Evolutionary conservation across 2,329 filamentous ascomycete genomes (phyloP).

Genomic region (Alternaria solani): DNA sequence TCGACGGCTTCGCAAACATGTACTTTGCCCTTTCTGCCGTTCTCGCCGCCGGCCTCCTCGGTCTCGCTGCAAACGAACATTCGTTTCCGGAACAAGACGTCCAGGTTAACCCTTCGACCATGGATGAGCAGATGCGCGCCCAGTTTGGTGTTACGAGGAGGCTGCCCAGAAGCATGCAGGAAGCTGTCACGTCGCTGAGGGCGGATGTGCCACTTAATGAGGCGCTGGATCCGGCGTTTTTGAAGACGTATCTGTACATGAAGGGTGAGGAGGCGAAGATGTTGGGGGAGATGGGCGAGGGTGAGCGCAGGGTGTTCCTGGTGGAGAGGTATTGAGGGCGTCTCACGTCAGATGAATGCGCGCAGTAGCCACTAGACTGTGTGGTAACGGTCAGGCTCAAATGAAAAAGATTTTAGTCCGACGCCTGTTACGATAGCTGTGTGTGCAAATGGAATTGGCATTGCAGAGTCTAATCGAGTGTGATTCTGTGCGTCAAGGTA

Average conservation of each 20-base stretch:
- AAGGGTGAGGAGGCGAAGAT: constrained; percentile 67
- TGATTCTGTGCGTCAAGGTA: not conserved
- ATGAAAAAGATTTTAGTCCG: not conserved
- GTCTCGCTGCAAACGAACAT: constrained; percentile 55
- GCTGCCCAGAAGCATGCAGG: constrained; percentile 63
- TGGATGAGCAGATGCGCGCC: constrained; percentile 53
- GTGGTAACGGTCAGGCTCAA: not conserved
- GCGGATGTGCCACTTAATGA: constrained; percentile 58
- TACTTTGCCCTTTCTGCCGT: constrained; percentile 74
- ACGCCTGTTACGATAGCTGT: not conserved
- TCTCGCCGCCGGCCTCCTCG: constrained; percentile 66
- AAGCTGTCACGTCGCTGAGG: constrained; percentile 63
- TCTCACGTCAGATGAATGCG: not conserved
- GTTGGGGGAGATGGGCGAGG: constrained; percentile 58
- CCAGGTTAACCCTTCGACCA: constrained; percentile 33
- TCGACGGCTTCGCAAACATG: constrained; percentile 83
- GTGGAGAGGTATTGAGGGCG: constrained; percentile 68
- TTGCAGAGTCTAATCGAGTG: not conserved
- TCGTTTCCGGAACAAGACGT: constrained; percentile 67
- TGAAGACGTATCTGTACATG: constrained; percentile 65
- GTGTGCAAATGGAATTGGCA: not conserved
- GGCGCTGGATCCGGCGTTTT: constrained; percentile 60
- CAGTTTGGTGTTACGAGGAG: constrained; percentile 62
- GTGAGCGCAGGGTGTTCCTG: constrained; percentile 65
- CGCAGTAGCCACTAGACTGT: not conserved